Conservation (phyloP, 2,329 filamentous ascomycete species). For the Xenoacremonium recifei region DNA sequence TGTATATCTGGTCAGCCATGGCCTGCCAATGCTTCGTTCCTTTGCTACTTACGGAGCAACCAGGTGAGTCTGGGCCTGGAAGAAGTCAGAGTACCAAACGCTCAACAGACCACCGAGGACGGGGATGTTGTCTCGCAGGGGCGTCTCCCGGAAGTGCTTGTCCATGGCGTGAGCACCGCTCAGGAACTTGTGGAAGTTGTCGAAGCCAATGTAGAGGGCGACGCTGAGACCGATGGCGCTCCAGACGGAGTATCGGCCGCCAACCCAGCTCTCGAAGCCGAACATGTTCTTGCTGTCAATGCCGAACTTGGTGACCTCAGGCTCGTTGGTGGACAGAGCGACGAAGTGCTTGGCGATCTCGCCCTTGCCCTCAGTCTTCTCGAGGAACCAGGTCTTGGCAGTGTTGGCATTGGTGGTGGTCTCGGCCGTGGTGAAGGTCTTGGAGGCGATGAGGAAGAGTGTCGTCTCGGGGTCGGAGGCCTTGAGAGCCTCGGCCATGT, state of each 20-base stretch:
- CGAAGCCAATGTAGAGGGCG: conserved; percentile 89
- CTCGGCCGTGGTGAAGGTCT: conserved; percentile 99
- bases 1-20: conserved; percentile 31
- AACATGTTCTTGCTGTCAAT: conserved; percentile 99
- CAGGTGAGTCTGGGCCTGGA: conserved; percentile 94
- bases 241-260: conserved; percentile 98
- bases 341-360: conserved; percentile 99
- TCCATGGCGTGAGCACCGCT: conserved; percentile 96
- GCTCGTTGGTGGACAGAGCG: conserved; percentile 92
- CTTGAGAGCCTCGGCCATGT: conserved; percentile 90
- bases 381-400: conserved; percentile 94
- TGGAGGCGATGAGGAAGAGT: conserved; percentile 97
- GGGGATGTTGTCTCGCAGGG: conserved; percentile 93
- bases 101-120: conserved; percentile 88
- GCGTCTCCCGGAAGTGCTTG: conserved; percentile 91
- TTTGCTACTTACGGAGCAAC: conserved; percentile 75
- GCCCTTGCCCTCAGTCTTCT: conserved; percentile 71
- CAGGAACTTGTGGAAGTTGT: conserved; percentile 97
- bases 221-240: conserved; percentile 96
- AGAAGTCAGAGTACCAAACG: conserved; percentile 99
- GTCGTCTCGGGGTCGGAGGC: conserved; percentile 93
- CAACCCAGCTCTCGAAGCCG: conserved; percentile 97
- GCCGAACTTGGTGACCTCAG: conserved; percentile 95
- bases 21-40: not conserved
- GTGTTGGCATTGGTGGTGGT: conserved; percentile 96